Evolutionary conservation across 495 filamentous ascomycete species (phyloP).

Genomic region (Penicillium cinerascens): DNA sequence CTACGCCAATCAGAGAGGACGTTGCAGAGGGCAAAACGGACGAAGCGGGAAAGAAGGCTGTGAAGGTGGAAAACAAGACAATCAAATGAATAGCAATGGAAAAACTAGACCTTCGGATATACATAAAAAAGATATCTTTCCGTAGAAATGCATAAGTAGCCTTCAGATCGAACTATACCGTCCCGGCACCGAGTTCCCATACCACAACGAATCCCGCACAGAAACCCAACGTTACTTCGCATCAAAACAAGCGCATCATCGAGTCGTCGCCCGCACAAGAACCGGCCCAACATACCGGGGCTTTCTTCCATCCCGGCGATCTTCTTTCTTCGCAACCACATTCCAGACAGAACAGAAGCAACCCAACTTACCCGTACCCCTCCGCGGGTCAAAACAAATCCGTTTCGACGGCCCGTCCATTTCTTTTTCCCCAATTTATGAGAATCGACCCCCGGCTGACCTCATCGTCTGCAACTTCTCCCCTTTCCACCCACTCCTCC

Average conservation of each 20-base stretch:
- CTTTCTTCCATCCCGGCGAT: conserved; percentile 1
- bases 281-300: conserved; percentile 9
- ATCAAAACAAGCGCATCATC: conserved; percentile 21
- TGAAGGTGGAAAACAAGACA: neutral
- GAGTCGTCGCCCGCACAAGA: conserved; percentile 9
- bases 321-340: conserved; percentile 25
- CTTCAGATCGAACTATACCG: neutral
- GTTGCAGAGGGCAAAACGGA: conserved; percentile 1
- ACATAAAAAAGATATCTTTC: neutral
- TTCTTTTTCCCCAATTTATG: conserved; percentile 16
- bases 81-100: neutral
- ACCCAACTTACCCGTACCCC: neutral
- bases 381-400: conserved; percentile 42
- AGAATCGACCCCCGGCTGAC: conserved; percentile 25
- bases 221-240: conserved; percentile 2
- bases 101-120: neutral
- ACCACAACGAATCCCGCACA: too few relatives aligned
- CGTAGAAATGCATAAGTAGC: neutral
- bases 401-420: conserved; percentile 11
- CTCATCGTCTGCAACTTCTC: conserved; percentile 28
- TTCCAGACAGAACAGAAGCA: conserved; percentile 8
- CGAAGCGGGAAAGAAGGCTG: neutral
- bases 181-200: neutral
- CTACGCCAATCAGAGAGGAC: conserved; percentile 13
- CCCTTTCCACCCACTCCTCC: conserved; percentile 25